Base-by-base conservation (phyloP, 2,329 filamentous ascomycete species). In the Fusarium anguioides region DNA sequence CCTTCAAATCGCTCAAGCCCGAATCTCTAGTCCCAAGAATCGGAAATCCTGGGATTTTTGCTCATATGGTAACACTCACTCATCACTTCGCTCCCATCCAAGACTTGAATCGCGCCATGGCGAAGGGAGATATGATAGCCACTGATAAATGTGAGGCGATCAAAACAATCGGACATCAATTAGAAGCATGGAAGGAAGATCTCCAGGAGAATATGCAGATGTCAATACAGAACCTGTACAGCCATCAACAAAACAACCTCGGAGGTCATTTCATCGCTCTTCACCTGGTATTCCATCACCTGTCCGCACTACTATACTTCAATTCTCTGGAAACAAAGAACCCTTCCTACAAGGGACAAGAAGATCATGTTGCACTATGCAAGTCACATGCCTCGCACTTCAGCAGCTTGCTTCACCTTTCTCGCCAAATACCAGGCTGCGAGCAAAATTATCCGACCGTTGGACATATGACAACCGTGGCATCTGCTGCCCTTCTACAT, bases 351-450 rank as follows among this genome's bases (percentile, higher is more conserved):
- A 3, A 7, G 0, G 51, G 44, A 1, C 46, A 56, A 18, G 27
- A 36, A 23, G 40, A 20, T 6, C 33, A 59, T 35, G 17, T 47
- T 3, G 35, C 41, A 3, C 41, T 33, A 9, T 59, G 56, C 1
- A 59, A 59, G 26, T 46, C 18, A 1, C 50, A 59, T 24, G 56
- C 56, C 6, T 54, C 49, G 3, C 39, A 17, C 4, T 54, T 54
- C 17, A 54, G 55, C 27, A 54, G 41, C 21, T 20, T 59, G 4
- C 31, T 59, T 2, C 40, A 54, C 1, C 39, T 36, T 12, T 55
- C 49, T 0, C 27, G 41, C 0, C 49, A 55, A 6, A 47, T 53
- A 33, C 35, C 15, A 2, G 41, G 49, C 1, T 41, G 49, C 11
- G 18, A 40, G n/a, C 55, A 41, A 15, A 46, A 35, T 4, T 59